These are phyloP conservation scores for Ophiostoma himal-ulmi DNA, from an alignment of 2,329 filamentous ascomycete genomes.

Conservation along the genomic window DNA sequence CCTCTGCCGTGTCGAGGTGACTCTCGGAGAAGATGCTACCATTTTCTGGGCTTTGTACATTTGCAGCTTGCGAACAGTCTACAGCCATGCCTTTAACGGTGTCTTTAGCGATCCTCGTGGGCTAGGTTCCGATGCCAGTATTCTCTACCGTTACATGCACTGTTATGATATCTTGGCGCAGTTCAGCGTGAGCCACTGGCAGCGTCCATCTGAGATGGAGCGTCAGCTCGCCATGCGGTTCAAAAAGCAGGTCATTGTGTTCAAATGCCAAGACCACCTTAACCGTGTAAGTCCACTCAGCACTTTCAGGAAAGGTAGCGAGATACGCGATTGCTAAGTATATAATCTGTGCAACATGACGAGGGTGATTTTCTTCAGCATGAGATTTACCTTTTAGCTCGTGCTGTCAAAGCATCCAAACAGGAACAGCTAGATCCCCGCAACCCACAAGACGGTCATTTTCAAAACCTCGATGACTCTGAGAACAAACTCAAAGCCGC, in stretches of 20 bases:
- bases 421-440: not conserved
- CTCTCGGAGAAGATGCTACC: not conserved
- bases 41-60: conserved; percentile 1
- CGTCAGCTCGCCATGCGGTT: conserved; percentile 7
- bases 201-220: conserved; percentile 19
- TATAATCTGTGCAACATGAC: not conserved
- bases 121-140: not conserved
- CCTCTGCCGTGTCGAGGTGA: conserved; percentile 2
- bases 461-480: not conserved
- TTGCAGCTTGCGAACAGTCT: not conserved
- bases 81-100: not conserved
- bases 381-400: not conserved
- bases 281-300: not conserved
- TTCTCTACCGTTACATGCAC: conserved; percentile 30
- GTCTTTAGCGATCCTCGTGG: not conserved
- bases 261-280: not conserved
- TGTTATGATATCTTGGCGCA: conserved; percentile 31
- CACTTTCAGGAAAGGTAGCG: not conserved
- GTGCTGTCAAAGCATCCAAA: not conserved
- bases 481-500: not conserved
- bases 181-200: conserved; percentile 30
- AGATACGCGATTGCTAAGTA: not conserved
- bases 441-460: not conserved
- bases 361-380: not conserved
- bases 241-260: not conserved